Conservation (phyloP, 106 monocot species). For the Amphibolis antarctica region DNA sequence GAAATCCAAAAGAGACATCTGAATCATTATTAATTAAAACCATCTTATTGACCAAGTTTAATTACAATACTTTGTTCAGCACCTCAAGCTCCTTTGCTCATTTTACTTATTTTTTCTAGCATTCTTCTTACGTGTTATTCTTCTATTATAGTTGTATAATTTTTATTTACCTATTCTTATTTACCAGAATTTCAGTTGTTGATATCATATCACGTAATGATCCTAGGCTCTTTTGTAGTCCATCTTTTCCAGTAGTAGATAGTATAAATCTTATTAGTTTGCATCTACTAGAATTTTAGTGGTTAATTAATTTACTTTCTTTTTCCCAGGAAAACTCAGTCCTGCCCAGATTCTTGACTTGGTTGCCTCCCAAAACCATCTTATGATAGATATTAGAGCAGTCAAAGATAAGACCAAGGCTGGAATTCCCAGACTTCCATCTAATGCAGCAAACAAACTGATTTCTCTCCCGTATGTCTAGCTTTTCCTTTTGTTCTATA, state of each 20-base stretch:
- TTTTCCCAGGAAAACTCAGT: constrained; percentile 52
- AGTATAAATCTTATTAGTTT: not conserved
- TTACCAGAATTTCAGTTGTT: too few relatives aligned
- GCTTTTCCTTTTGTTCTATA: not conserved
- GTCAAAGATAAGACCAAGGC: constrained; percentile 78
- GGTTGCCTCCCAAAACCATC: constrained; percentile 45
- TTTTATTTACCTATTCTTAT: too few relatives aligned
- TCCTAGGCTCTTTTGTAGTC: too few relatives aligned
- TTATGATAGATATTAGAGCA: constrained; percentile 69
- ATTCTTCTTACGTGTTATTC: too few relatives aligned
- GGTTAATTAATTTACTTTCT: not conserved
- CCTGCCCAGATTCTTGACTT: constrained; percentile 71
- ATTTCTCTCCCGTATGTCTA: constrained; percentile 74
- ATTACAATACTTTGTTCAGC: too few relatives aligned
- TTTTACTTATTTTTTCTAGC: too few relatives aligned
- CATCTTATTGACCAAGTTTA: too few relatives aligned
- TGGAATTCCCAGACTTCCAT: constrained; percentile 73
- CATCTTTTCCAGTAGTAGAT: not conserved
- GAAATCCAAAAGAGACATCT: not conserved
- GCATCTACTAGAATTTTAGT: not conserved
- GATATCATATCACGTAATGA: too few relatives aligned
- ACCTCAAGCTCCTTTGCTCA: too few relatives aligned
- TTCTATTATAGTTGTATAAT: too few relatives aligned
- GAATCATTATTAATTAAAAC: not conserved
- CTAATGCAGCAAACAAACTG: constrained; percentile 61